Evolutionary conservation across 2,329 filamentous ascomycete species (phyloP).

Genomic region (Sclerotinia glacialis): DNA sequence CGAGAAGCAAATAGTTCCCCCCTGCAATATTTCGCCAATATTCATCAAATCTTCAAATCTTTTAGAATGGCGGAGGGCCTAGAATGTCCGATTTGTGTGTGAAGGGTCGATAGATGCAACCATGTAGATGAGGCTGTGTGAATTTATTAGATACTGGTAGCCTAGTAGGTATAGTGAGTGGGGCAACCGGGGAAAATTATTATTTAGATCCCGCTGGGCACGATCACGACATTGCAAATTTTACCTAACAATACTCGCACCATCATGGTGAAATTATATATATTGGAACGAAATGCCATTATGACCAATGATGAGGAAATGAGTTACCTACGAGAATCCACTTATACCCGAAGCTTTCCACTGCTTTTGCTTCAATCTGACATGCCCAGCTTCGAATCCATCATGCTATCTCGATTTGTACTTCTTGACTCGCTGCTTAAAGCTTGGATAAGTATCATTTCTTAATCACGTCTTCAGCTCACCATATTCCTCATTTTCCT

Average conservation of each 20-base stretch:
- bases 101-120: background rate
- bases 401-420: background rate
- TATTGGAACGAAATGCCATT: background rate
- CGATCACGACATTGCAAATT: slow-evolving; percentile 17
- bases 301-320: background rate
- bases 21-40: background rate
- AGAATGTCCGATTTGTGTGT: background rate
- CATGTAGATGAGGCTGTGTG: background rate
- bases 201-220: background rate
- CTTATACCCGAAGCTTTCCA: background rate
- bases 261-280: background rate
- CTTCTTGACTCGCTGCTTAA: background rate
- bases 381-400: background rate
- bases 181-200: slow-evolving; percentile 6
- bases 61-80: background rate
- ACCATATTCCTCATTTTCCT: background rate
- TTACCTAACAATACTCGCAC: slow-evolving; percentile 3
- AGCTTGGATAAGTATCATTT: background rate
- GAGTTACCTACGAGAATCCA: slow-evolving; percentile 11
- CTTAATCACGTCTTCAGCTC: slow-evolving; percentile 10
- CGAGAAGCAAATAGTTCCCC: slow-evolving; percentile 38
- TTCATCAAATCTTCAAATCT: background rate
- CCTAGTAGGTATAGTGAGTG: background rate
- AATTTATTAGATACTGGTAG: background rate
- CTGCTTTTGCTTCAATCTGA: background rate